Conservation (phyloP, 2,329 filamentous ascomycete genomes). For the Penicillium sp. region DNA sequence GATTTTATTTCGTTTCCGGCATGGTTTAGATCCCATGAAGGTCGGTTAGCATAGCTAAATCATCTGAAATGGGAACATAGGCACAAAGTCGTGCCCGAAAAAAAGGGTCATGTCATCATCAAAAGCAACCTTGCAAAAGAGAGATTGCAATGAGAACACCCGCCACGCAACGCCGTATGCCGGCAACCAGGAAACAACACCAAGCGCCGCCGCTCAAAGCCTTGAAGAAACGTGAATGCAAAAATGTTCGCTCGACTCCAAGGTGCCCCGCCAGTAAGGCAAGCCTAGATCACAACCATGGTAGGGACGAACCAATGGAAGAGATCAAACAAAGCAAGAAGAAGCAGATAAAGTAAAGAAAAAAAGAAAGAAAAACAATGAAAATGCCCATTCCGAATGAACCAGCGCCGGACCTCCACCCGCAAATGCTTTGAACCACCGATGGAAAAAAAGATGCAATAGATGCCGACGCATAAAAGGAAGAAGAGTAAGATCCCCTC, state of each 20-base stretch:
- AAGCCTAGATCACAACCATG: background rate
- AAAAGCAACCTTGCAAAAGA: conserved; percentile 13
- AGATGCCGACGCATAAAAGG: conserved; percentile 30
- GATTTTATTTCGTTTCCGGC: background rate
- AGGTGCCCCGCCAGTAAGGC: background rate
- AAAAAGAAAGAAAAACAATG: background rate
- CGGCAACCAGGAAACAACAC: conserved; percentile 28
- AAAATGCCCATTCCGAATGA: background rate
- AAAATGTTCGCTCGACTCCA: background rate
- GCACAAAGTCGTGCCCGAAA: background rate
- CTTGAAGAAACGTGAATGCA: conserved; percentile 12
- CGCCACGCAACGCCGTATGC: conserved; percentile 21
- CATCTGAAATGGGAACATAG: background rate
- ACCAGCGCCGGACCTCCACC: conserved; percentile 14
- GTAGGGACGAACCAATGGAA: background rate
- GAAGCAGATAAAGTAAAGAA: conserved; percentile 8
- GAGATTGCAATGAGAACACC: conserved; percentile 13
- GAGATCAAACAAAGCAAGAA: conserved; percentile 6
- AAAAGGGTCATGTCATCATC: conserved; percentile 30
- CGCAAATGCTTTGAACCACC: conserved; percentile 23
- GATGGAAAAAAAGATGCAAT: conserved; percentile 25
- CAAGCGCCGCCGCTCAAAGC: conserved; percentile 33
- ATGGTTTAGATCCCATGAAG: background rate
- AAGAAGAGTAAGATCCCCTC: conserved; percentile 16
- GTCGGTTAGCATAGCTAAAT: background rate